Evolutionary conservation across 768 basidiomycete genomes (phyloP).

Genomic region (Phylloporus sp.): DNA sequence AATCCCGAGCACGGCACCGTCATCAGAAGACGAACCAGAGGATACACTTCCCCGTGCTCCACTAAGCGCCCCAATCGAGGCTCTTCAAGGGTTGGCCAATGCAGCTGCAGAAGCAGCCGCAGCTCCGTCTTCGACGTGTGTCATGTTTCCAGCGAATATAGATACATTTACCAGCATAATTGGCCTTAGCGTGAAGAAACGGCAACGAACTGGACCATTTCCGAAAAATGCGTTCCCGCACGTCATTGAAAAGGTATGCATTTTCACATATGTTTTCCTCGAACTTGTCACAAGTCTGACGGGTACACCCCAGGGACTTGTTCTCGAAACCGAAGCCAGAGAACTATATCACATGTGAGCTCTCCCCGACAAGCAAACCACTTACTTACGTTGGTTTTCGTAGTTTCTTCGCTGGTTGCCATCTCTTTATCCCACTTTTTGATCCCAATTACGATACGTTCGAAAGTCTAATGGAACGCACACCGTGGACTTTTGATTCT

Average conservation of each 20-base stretch:
- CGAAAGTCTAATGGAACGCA: slow-evolving; percentile 86
- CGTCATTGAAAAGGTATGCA: slow-evolving; percentile 74
- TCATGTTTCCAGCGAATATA: not conserved
- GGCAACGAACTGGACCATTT: slow-evolving; percentile 77
- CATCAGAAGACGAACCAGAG: slow-evolving; percentile 89
- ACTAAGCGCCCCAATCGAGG: slow-evolving; percentile 90
- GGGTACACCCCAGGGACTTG: slow-evolving; percentile 57
- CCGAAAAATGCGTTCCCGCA: slow-evolving; percentile 84
- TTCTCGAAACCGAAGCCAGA: slow-evolving; percentile 79
- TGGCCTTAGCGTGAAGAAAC: slow-evolving; percentile 57
- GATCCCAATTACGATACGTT: slow-evolving; percentile 91
- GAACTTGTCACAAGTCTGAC: not conserved
- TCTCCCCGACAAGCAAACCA: slow-evolving; percentile 12
- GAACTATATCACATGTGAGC: slow-evolving; percentile 87
- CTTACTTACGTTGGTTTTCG: slow-evolving; percentile 2
- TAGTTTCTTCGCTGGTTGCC: slow-evolving; percentile 94
- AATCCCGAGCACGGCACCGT: slow-evolving; percentile 77
- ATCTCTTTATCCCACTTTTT: slow-evolving; percentile 94
- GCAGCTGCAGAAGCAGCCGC: slow-evolving; percentile 93
- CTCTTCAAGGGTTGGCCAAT: slow-evolving; percentile 89
- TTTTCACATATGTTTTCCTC: not conserved
- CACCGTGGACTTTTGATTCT: slow-evolving; percentile 94
- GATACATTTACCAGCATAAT: not conserved
- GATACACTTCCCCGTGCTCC: slow-evolving; percentile 80
- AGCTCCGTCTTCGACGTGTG: slow-evolving; percentile 65